These are phyloP conservation scores for Rhamnella rubrinervis DNA, from an alignment of 331 rosid genomes.

Conservation along the genomic window DNA sequence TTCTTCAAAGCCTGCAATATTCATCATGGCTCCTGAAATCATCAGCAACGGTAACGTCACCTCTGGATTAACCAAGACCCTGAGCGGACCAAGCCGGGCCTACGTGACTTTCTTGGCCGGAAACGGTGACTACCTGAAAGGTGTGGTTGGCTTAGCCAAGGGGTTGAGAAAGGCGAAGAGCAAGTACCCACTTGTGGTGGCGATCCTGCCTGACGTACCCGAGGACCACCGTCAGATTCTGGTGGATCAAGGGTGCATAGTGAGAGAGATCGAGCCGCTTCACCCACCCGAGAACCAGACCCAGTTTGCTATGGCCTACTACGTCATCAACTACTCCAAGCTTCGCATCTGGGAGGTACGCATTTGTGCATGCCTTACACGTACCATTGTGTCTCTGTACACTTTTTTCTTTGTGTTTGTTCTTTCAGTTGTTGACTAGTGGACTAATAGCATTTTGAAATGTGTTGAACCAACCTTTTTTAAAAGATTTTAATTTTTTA, in stretches of 20 bases:
- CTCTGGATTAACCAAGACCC: slow-evolving; percentile 16
- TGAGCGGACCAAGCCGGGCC: slow-evolving; percentile 28
- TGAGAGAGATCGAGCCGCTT: slow-evolving; percentile 62
- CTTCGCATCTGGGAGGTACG: slow-evolving; percentile 84
- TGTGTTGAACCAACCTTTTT: too few species aligned
- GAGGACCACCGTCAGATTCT: slow-evolving; percentile 60
- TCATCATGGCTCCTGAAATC: slow-evolving; percentile 52
- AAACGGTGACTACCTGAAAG: slow-evolving; percentile 72
- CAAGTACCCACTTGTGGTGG: slow-evolving; percentile 70
- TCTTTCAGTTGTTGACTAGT: too few species aligned
- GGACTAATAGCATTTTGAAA: too few species aligned
- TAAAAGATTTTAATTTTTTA: too few species aligned
- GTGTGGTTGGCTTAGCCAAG: slow-evolving; percentile 88
- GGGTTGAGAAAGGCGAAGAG: slow-evolving; percentile 67
- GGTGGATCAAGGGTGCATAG: slow-evolving; percentile 61
- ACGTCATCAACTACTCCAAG: slow-evolving; percentile 87
- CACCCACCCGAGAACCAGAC: slow-evolving; percentile 70
- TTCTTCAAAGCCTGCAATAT: too few species aligned
- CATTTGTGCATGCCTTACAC: slow-evolving; percentile 16
- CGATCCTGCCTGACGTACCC: slow-evolving; percentile 72
- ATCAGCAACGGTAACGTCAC: slow-evolving; percentile 15
- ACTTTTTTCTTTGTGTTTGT: too few species aligned
- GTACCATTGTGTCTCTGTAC: background rate
- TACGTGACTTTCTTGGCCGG: slow-evolving; percentile 88
- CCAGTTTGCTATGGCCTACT: slow-evolving; percentile 74